phyloP scores from a whole-genome alignment of 2,329 filamentous ascomycete species.

The Ambrosiella cleistominuta region DNA sequence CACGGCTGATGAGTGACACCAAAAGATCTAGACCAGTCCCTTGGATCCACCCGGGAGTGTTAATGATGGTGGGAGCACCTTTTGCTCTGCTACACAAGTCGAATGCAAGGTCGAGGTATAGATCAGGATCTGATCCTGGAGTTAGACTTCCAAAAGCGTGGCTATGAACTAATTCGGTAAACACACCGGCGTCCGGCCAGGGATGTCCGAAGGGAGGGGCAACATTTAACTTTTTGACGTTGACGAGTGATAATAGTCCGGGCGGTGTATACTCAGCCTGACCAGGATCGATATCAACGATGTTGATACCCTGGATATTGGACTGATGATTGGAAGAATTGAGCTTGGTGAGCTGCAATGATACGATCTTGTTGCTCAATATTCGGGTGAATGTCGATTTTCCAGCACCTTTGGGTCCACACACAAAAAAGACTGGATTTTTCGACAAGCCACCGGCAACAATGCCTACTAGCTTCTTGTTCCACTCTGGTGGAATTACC shows the following conservation, averaged over 20 bases:
- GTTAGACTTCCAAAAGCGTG: conserved; percentile 50
- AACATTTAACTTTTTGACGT: conserved; percentile 42
- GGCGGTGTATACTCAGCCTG: conserved; percentile 59
- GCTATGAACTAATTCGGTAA: conserved; percentile 31
- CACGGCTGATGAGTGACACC: conserved; percentile 33
- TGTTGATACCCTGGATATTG: conserved; percentile 23
- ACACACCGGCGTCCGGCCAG: conserved; percentile 15
- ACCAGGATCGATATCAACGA: conserved; percentile 62
- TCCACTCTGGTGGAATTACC: conserved; percentile 41
- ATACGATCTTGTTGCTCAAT: conserved; percentile 49
- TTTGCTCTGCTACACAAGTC: conserved; percentile 46
- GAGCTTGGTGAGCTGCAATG: conserved; percentile 20
- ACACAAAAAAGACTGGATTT: conserved; percentile 35
- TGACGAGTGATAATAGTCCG: conserved; percentile 51
- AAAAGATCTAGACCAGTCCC: conserved; percentile 52
- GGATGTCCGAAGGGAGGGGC: conserved; percentile 50
- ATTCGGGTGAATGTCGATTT: conserved; percentile 59
- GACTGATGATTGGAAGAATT: conserved; percentile 11
- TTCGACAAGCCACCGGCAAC: conserved; percentile 19
- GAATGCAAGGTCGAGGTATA: conserved; percentile 46
- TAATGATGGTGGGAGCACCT: conserved; percentile 45
- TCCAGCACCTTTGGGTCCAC: conserved; percentile 54
- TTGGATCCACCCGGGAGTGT: conserved; percentile 58
- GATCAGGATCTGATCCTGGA: conserved; percentile 46
- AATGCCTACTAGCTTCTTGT: conserved; percentile 32